Conservation (phyloP, 2,329 filamentous ascomycete genomes). For the Dryadomyces sulphureus region DNA sequence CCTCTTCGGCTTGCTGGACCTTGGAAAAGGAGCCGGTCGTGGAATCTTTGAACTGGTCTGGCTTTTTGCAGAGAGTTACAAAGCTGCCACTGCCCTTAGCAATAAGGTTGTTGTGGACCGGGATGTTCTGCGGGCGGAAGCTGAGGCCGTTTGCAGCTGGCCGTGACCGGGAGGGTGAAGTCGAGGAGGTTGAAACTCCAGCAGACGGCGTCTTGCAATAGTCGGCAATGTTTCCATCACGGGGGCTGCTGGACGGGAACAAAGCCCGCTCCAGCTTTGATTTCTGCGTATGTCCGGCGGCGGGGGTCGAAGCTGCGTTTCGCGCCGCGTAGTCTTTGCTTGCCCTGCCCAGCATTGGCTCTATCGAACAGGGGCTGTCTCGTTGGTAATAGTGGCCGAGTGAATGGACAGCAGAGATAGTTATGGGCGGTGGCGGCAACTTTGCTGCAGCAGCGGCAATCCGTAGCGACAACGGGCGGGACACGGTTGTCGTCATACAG, state of each 20-base stretch:
- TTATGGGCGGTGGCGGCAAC: conserved; percentile 1
- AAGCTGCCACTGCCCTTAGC: background rate
- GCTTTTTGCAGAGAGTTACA: conserved; percentile 7
- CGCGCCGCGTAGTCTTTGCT: conserved; percentile 21
- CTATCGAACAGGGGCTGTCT: conserved; percentile 6
- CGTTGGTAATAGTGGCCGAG: background rate
- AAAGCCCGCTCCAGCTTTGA: conserved; percentile 31
- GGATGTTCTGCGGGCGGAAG: conserved; percentile 20
- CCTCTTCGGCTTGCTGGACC: background rate
- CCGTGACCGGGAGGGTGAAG: conserved; percentile 13
- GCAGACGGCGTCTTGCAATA: conserved; percentile 2
- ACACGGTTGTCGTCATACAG: conserved; percentile 14
- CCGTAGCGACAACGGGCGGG: conserved; percentile 9
- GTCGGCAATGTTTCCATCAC: conserved; percentile 22
- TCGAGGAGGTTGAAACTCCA: conserved; percentile 9
- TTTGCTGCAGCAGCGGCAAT: conserved; percentile 6
- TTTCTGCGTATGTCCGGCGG: conserved; percentile 10
- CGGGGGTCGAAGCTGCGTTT: conserved; percentile 6
- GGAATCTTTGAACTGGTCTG: conserved; percentile 26
- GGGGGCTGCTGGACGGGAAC: conserved; percentile 42
- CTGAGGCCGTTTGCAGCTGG: conserved; percentile 15
- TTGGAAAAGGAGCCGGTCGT: background rate
- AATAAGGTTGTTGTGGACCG: conserved; percentile 6
- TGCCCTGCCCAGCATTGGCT: conserved; percentile 18
- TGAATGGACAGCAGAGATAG: background rate